A percentile compares a stretch with the other conserved stretches of the same genome.
Evolutionary conservation across 1,139 yeast genomes (phyloP).

Genomic region (Suhomyces taliae): DNA sequence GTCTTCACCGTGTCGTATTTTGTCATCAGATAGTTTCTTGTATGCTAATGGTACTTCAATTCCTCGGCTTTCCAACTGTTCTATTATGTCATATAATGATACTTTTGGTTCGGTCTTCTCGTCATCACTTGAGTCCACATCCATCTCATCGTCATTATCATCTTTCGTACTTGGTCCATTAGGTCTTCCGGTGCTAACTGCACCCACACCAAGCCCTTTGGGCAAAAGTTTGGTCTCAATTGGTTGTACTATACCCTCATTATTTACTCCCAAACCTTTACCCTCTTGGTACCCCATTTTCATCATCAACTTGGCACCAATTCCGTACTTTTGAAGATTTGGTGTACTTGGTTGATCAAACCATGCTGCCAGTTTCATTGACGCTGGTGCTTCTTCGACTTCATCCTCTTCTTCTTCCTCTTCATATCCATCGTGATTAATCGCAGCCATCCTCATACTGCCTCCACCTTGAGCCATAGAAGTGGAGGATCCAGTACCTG

Average conservation of each 20-base stretch:
- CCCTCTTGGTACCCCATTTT: conserved; percentile 90
- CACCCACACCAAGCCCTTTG: conserved; percentile 74
- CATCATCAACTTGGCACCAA: conserved; percentile 77
- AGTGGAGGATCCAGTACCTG: neutral
- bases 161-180: too few relatives aligned
- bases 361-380: conserved; percentile 5
- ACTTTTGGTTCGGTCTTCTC: conserved; percentile 9
- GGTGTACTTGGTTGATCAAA: conserved; percentile 1
- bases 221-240: conserved; percentile 70
- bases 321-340: conserved; percentile 55
- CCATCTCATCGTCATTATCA: conserved; percentile 8
- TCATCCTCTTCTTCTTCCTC: conserved; percentile 13
- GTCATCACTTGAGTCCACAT: conserved; percentile 18
- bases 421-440: conserved; percentile 16
- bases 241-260: conserved; percentile 76
- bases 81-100: conserved; percentile 27
- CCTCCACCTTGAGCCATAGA: neutral
- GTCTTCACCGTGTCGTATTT: conserved; percentile 1
- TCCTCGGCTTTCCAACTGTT: conserved; percentile 27
- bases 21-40: conserved; percentile 26
- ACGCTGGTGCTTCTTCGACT: neutral
- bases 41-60: conserved; percentile 28
- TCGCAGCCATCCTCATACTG: conserved; percentile 11
- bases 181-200: conserved; percentile 33
- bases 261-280: conserved; percentile 70